These are phyloP conservation scores for Boletus sp. DNA, from an alignment of 1,284 basidiomycete genomes.

Conservation along the genomic window DNA sequence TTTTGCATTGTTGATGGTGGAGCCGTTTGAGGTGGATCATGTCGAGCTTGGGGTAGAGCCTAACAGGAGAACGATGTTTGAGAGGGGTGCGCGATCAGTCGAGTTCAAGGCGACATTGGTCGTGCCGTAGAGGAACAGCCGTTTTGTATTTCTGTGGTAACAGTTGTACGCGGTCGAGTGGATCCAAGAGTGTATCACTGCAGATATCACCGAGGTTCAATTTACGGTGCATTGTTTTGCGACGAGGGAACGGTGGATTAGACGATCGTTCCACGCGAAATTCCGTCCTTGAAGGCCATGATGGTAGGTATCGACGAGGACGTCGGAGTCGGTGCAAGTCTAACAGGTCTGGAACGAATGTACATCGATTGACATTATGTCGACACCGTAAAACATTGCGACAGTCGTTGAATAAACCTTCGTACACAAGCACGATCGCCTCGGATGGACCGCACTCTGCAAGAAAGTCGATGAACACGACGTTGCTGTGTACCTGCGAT, in stretches of 20 bases:
- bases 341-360: neutral
- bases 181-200: too few species aligned
- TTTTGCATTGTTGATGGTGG: slow-evolving; percentile 67
- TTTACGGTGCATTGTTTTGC: too few species aligned
- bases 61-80: slow-evolving; percentile 59
- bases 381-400: slow-evolving; percentile 20
- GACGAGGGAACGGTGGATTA: too few species aligned
- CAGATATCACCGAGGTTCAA: too few species aligned
- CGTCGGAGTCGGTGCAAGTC: neutral
- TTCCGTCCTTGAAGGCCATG: slow-evolving; percentile 23
- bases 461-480: slow-evolving; percentile 9
- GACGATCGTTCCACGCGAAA: slow-evolving; percentile 1
- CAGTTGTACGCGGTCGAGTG: too few species aligned
- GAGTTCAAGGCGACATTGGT: slow-evolving; percentile 58
- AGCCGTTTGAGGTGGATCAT: slow-evolving; percentile 66
- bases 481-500: slow-evolving; percentile 13
- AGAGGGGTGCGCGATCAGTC: slow-evolving; percentile 33
- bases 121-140: slow-evolving; percentile 59
- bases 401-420: slow-evolving; percentile 7
- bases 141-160: too few species aligned
- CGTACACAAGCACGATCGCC: slow-evolving; percentile 13
- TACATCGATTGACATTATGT: slow-evolving; percentile 4
- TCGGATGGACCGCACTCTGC: slow-evolving; percentile 13
- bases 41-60: slow-evolving; percentile 57
- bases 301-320: slow-evolving; percentile 28